These are phyloP conservation scores for Apiotrichum laibachii DNA, from an alignment of 1,284 basidiomycete species.

Conservation along the genomic window DNA sequence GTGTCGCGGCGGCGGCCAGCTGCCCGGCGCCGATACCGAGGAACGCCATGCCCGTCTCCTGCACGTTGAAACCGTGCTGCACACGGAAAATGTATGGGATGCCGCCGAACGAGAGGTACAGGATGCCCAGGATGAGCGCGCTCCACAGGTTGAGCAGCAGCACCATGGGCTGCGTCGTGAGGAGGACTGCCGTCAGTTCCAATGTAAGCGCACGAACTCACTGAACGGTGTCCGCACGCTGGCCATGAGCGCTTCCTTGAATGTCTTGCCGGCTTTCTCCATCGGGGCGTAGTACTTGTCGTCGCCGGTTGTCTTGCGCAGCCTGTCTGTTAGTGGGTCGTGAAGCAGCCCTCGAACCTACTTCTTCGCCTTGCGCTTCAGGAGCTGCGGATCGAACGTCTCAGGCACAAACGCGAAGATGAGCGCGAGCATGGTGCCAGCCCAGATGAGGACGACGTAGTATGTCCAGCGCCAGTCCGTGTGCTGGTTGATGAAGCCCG, in stretches of 20 bases:
- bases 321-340: slow-evolving; percentile 19
- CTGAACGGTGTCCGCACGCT: slow-evolving; percentile 70
- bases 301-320: slow-evolving; percentile 58
- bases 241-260: slow-evolving; percentile 56
- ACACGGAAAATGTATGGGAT: slow-evolving; percentile 68
- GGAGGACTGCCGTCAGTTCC: slow-evolving; percentile 57
- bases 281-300: slow-evolving; percentile 60
- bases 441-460: slow-evolving; percentile 61
- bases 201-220: slow-evolving; percentile 49
- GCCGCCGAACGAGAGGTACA: slow-evolving; percentile 66
- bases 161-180: slow-evolving; percentile 71
- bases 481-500: slow-evolving; percentile 57
- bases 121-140: slow-evolving; percentile 66
- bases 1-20: slow-evolving; percentile 57
- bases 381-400: slow-evolving; percentile 66
- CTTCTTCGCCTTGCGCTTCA: slow-evolving; percentile 58
- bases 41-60: slow-evolving; percentile 65
- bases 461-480: slow-evolving; percentile 74
- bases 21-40: slow-evolving; percentile 70
- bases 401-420: slow-evolving; percentile 64
- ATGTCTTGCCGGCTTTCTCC: slow-evolving; percentile 55
- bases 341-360: slow-evolving; percentile 11
- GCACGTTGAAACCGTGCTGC: slow-evolving; percentile 61
- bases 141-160: slow-evolving; percentile 64
- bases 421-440: slow-evolving; percentile 45